Evolutionary conservation across 805 yeast species (phyloP).

Genomic region (Candida golubevii): DNA sequence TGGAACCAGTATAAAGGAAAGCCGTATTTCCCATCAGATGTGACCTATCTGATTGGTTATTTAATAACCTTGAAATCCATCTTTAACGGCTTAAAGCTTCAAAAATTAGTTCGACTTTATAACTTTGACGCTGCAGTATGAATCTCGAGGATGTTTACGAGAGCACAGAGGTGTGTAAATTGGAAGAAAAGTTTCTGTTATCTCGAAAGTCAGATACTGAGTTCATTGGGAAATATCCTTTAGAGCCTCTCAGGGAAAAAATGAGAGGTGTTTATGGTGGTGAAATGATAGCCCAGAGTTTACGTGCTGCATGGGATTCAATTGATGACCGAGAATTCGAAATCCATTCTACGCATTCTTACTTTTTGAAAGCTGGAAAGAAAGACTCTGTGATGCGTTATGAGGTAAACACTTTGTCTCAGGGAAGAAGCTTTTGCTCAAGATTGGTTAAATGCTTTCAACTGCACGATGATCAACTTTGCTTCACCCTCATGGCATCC

Average conservation of each 20-base stretch:
- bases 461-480: conserved; percentile 16
- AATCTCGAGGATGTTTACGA: conserved; percentile 10
- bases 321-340: conserved; percentile 20
- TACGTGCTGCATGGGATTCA: conserved; percentile 27
- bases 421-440: conserved; percentile 24
- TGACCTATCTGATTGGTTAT: too few species aligned
- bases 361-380: conserved; percentile 26
- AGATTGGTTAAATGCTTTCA: conserved; percentile 24
- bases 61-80: too few species aligned
- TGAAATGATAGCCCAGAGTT: conserved; percentile 24
- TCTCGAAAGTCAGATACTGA: conserved; percentile 12
- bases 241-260: conserved; percentile 19
- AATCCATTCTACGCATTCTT: conserved; percentile 26
- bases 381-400: conserved; percentile 21
- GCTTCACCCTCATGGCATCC: conserved; percentile 21
- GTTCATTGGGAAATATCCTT: conserved; percentile 23
- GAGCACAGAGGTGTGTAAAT: conserved; percentile 10
- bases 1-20: too few species aligned
- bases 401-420: conserved; percentile 21
- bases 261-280: conserved; percentile 30
- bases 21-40: too few species aligned
- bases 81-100: too few species aligned
- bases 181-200: conserved; percentile 21
- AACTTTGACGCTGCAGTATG: conserved; percentile 2
- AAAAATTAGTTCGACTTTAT: too few species aligned